A percentile compares a stretch with the other conserved stretches of the same genome.
These are phyloP conservation scores for Podila verticillata DNA, from an alignment of 192 early-diverging fungal genomes.

Conservation along the genomic window DNA sequence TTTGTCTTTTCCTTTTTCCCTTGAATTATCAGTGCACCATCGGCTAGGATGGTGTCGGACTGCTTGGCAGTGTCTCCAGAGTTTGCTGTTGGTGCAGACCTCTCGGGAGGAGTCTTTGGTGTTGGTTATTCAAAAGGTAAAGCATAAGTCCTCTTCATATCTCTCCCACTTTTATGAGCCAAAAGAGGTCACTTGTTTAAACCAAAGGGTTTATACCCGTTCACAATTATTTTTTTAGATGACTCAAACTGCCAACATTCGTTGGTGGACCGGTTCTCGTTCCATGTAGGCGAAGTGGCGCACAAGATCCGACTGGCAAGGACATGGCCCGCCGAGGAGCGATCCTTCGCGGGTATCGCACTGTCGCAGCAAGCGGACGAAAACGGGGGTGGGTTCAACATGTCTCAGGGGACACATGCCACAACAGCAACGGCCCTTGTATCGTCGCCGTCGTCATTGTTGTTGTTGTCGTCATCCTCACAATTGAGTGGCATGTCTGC, in stretches of 20 bases:
- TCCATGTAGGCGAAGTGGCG: slow-evolving; percentile 32
- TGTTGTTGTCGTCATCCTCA: not conserved
- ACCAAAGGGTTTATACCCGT: too few relatives aligned
- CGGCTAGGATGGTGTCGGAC: slow-evolving; percentile 25
- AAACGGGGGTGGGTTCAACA: not conserved
- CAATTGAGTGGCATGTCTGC: not conserved
- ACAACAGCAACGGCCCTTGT: too few relatives aligned
- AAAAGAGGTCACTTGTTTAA: not conserved
- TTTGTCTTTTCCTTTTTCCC: not conserved
- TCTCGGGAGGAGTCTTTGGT: slow-evolving; percentile 36
- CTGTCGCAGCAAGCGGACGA: not conserved
- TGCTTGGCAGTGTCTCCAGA: slow-evolving; percentile 38
- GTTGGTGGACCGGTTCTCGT: slow-evolving; percentile 37
- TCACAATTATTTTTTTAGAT: not conserved
- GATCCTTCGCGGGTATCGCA: slow-evolving; percentile 21
- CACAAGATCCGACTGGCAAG: slow-evolving; percentile 31
- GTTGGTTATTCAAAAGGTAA: slow-evolving; percentile 33
- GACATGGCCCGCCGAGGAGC: slow-evolving; percentile 22
- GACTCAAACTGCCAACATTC: slow-evolving; percentile 26
- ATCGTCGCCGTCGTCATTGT: not conserved
- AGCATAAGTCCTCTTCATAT: not conserved
- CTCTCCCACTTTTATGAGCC: not conserved
- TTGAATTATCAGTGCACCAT: slow-evolving; percentile 9
- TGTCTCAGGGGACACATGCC: too few relatives aligned
- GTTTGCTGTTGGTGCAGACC: slow-evolving; percentile 29